These are phyloP conservation scores for Opeltia flavorubescens DNA, from an alignment of 495 filamentous ascomycete species.

Conservation along the genomic window DNA sequence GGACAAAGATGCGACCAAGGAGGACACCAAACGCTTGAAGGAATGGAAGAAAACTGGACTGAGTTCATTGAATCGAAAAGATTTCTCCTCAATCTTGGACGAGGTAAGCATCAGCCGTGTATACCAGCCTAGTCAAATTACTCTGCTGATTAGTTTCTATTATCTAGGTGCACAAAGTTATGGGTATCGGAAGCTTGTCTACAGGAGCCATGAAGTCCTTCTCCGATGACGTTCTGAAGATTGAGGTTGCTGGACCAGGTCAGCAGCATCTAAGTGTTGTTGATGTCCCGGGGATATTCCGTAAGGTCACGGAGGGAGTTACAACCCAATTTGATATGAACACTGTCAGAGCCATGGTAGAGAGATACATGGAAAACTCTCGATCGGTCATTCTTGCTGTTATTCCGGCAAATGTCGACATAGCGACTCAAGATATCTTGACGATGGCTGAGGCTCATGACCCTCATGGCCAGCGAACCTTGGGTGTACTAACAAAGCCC, in stretches of 20 bases:
- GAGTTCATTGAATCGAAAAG: conserved; percentile 4
- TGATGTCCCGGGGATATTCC: conserved; percentile 51
- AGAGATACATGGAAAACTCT: conserved; percentile 35
- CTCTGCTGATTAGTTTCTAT: background rate
- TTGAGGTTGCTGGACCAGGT: conserved; percentile 43
- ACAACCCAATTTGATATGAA: conserved; percentile 35
- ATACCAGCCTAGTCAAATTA: too few relatives aligned
- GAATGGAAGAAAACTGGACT: conserved; percentile 17
- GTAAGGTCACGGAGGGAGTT: conserved; percentile 31
- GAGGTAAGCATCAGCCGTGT: conserved; percentile 15
- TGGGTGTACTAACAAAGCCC: conserved; percentile 48
- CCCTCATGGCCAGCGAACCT: conserved; percentile 33
- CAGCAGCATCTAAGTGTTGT: conserved; percentile 46
- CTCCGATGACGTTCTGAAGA: conserved; percentile 40
- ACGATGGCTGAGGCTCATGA: conserved; percentile 36
- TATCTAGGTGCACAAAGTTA: conserved; percentile 18
- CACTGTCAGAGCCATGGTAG: conserved; percentile 39
- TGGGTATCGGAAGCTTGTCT: conserved; percentile 18
- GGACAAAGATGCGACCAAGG: conserved; percentile 10
- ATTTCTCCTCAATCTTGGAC: conserved; percentile 18
- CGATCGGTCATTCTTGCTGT: conserved; percentile 46
- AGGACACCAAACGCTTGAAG: conserved; percentile 14
- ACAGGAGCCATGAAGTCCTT: conserved; percentile 25
- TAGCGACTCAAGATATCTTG: conserved; percentile 47
- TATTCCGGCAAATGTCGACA: conserved; percentile 48